Evolutionary conservation across 177 flowering plant species (phyloP).

Genomic region (Vitis hybrid): DNA sequence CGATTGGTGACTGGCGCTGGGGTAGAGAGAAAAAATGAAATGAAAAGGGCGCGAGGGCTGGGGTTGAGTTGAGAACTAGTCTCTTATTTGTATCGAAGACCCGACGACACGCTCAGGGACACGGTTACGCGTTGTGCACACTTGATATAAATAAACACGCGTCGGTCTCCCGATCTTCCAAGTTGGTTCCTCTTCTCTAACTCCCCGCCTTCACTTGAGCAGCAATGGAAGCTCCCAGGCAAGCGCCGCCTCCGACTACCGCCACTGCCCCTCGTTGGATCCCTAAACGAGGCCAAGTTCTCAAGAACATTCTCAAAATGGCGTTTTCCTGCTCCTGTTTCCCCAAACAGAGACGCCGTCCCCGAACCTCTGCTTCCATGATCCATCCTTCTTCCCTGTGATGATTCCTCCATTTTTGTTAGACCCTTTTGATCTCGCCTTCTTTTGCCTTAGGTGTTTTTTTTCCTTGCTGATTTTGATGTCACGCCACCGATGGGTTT

Average conservation of each 20-base stretch:
- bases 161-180: not conserved
- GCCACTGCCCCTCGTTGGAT: constrained; percentile 16
- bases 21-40: too few relatives aligned
- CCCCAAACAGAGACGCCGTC: not conserved
- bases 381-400: not conserved
- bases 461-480: too few relatives aligned
- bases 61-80: too few relatives aligned
- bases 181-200: not conserved
- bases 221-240: not conserved
- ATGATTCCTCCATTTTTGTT: not conserved
- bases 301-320: constrained; percentile 5
- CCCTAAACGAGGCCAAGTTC: constrained; percentile 21
- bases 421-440: not conserved
- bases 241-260: not conserved
- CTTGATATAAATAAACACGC: too few relatives aligned
- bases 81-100: too few relatives aligned
- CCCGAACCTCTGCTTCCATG: not conserved
- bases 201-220: not conserved
- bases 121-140: too few relatives aligned
- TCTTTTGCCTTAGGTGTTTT: not conserved
- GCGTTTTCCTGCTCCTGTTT: not conserved
- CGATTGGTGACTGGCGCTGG: too few relatives aligned
- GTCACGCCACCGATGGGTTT: too few relatives aligned
- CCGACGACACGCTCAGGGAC: too few relatives aligned
- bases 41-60: too few relatives aligned